Base-by-base conservation (phyloP, 1,284 basidiomycete species). In the Cutaneotrichosporon sp. region DNA sequence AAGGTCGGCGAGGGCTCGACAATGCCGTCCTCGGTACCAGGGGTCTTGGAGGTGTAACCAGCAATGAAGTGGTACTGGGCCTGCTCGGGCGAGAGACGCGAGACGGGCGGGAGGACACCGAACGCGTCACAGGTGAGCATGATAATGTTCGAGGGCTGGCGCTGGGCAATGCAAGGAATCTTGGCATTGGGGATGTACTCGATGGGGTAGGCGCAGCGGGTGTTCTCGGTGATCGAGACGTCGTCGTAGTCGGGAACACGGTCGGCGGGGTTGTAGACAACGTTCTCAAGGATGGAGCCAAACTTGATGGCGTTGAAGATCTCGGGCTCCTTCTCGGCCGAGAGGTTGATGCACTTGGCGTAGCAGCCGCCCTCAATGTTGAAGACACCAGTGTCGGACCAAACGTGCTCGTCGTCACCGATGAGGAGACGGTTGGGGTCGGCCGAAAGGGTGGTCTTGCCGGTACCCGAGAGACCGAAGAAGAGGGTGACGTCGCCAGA, bases 311-410 rank as follows among this genome's bases (percentile, higher is more conserved):
- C 96, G 72, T 85, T 87, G 83, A 78, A 96, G 75, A 98, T 99
- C 76, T 97, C 96, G 56, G 94, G 94, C 77, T 99, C 94, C 66
- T 81, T 97, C 78, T 96, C 90, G 18, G 85, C 85, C 45, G 88
- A 90, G 63, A 99, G 85, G 80, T 96, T 96, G 80, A 98, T 89
- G 76, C 85, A 88, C 81, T 99, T 98, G 77, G 94, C 94, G 76
- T 98, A 99, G 80, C 94, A 99, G 54, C 96, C 94, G 66, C 94
- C 94, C 76, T 99, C 94, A 68, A 98, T 99, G 83, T 98, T 98
- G 85, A 98, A 98, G 59, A 99, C 94, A 75, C 94, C 96, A 20
- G 81, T 84, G 77, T 96, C 92, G 30, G 90, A 91, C 93, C 92
- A 97, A 69, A 97, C 93, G 75, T 97, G 93, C 79, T 97, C 92